Conservation (phyloP, 495 filamentous ascomycete genomes). For the Penicillium daleae region DNA sequence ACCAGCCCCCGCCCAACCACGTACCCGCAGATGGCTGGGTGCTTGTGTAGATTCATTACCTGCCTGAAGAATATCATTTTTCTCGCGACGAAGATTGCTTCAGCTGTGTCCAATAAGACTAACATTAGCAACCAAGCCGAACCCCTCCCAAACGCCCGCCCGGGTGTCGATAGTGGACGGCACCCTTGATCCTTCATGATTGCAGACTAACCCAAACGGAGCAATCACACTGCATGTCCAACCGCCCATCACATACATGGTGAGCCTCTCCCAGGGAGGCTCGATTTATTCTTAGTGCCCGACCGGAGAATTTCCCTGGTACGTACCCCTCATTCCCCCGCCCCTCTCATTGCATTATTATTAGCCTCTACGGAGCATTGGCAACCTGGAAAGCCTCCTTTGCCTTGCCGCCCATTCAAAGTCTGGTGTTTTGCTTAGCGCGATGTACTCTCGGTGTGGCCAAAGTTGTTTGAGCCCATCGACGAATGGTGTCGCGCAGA, state of each 20-base stretch:
- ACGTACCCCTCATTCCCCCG: background rate
- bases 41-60: background rate
- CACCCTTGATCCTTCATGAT: constrained; percentile 13
- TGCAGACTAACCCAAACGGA: constrained; percentile 37
- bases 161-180: background rate
- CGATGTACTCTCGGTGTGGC: constrained; percentile 27
- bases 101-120: constrained; percentile 20
- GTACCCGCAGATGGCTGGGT: constrained; percentile 5
- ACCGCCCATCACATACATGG: constrained; percentile 27
- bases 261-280: background rate
- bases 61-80: background rate
- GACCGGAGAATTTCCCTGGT: constrained; percentile 23
- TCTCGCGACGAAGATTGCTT: constrained; percentile 4
- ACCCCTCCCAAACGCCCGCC: constrained; percentile 17
- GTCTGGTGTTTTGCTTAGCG: constrained; percentile 37
- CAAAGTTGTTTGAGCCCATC: constrained; percentile 22
- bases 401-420: constrained; percentile 21
- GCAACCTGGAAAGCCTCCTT: constrained; percentile 5
- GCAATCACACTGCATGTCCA: constrained; percentile 31
- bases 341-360: background rate
- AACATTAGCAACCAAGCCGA: constrained; percentile 11
- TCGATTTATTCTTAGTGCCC: constrained; percentile 31
- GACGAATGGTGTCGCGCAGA: constrained; percentile 24
- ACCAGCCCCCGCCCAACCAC: constrained; percentile 13
- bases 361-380: background rate